Base-by-base conservation (phyloP, 768 basidiomycete genomes). In the Xerocomus spinulosus region DNA sequence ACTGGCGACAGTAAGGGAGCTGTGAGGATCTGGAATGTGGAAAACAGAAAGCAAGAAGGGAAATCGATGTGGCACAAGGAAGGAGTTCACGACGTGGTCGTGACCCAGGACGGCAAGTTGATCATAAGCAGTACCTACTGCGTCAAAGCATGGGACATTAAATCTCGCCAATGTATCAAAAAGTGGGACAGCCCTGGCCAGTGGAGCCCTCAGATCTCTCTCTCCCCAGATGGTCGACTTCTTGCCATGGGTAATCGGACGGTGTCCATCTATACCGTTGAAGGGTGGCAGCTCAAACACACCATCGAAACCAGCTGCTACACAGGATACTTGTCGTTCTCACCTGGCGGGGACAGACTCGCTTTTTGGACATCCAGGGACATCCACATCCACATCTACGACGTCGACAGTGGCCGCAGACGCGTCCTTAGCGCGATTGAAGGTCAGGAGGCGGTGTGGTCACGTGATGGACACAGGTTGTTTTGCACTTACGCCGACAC, bases 401-500 rank as follows among this genome's bases (percentile, higher is more conserved):
- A 50, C 13, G 18, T 52, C 10, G 13, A 43, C 0, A 25, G 6
- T 17, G 36, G 44, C 1, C 2, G 7, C 43, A 28, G 5, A n/a
- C 46, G 7, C 21, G 36, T 32, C 49, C 8, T 6, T 28, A 10
- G 10, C 26, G 6, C 26, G 5, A 5, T 10, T 5, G n/a, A n/a
- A n/a, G n/a, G n/a, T n/a, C n/a, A n/a, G 12, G 24, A 39, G 38
- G 8, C 25, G 23, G 4, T 48, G n/a, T 55, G 53, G 53, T 49
- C 53, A 18, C 29, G 5, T 0, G 47, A 55, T 15, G 48, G 43
- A 2, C 23, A 4, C 1, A 30, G 14, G 25, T 34, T 54, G 12
- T 33, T 39, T 21, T 18, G 23, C 4, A 38, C 8, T 2, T 46
- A 42, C 0, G 45, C 48, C 15, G 5, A 25, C 1, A 49, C 46